A percentile compares a stretch with the other conserved stretches of the same genome.
Evolutionary conservation across 495 filamentous ascomycete genomes (phyloP).

Genomic region (Aspergillus nanangensis): DNA sequence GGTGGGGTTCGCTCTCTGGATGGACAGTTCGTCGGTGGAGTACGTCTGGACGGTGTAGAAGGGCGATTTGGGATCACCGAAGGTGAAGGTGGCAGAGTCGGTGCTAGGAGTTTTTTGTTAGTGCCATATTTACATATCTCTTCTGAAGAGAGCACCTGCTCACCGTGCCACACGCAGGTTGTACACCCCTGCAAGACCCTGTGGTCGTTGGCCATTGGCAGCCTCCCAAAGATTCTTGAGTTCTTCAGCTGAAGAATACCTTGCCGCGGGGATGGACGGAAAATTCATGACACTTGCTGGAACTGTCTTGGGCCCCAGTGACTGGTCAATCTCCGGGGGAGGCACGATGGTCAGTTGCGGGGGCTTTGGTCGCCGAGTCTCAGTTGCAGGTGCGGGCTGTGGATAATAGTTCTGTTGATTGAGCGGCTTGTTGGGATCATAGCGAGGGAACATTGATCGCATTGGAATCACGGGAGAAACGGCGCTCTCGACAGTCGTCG

Average conservation of each 20-base stretch:
- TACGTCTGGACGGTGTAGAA: slow-evolving; percentile 45
- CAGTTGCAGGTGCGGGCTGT: slow-evolving; percentile 43
- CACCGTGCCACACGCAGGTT: slow-evolving; percentile 44
- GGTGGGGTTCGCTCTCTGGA: slow-evolving; percentile 36
- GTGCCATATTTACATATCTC: background rate
- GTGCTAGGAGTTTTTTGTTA: slow-evolving; percentile 21
- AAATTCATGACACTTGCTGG: slow-evolving; percentile 45
- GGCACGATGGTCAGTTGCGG: slow-evolving; percentile 22
- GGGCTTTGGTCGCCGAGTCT: slow-evolving; percentile 35
- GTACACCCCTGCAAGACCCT: slow-evolving; percentile 33
- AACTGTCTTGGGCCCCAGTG: slow-evolving; percentile 41
- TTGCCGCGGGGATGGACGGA: slow-evolving; percentile 29
- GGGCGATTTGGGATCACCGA: slow-evolving; percentile 34
- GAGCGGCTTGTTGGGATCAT: slow-evolving; percentile 66
- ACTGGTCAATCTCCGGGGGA: slow-evolving; percentile 34
- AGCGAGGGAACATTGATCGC: slow-evolving; percentile 76
- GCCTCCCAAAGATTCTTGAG: slow-evolving; percentile 48
- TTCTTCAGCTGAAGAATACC: slow-evolving; percentile 41
- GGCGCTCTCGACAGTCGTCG: slow-evolving; percentile 17
- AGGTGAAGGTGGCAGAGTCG: slow-evolving; percentile 32
- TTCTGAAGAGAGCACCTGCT: slow-evolving; percentile 3
- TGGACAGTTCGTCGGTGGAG: slow-evolving; percentile 33
- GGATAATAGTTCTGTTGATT: slow-evolving; percentile 67
- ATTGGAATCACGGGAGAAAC: slow-evolving; percentile 43
- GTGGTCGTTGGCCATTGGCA: slow-evolving; percentile 48